Percentiles rank a stretch among this genome's conserved stretches.
Evolutionary conservation across 2,329 filamentous ascomycete species (phyloP).

Genomic region (Colletotrichum lindemuthianum): DNA sequence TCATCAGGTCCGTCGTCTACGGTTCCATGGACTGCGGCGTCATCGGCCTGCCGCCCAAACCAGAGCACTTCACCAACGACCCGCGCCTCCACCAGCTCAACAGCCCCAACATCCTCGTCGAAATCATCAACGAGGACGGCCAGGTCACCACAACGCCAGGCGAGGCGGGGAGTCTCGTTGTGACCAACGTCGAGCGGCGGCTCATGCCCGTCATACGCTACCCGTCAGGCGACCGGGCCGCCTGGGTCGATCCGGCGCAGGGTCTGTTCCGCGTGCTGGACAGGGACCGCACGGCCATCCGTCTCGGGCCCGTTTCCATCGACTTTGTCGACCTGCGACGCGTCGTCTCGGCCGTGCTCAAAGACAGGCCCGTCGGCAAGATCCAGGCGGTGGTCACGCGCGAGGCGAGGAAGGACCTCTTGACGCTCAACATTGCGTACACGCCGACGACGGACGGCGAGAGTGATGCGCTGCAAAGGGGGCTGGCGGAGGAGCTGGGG

Average conservation of each 20-base stretch:
- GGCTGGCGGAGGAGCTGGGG: constrained; percentile 10
- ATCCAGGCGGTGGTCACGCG: constrained; percentile 26
- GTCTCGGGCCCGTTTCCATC: constrained; percentile 28
- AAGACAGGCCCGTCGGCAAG: constrained; percentile 8
- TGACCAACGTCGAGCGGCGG: constrained; percentile 27
- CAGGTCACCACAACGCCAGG: constrained; percentile 3
- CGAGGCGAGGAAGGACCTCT: constrained; percentile 21
- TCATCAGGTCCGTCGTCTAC: constrained; percentile 21
- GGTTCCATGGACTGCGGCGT: constrained; percentile 31
- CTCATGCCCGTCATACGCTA: constrained; percentile 33
- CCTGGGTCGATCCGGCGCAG: constrained; percentile 24
- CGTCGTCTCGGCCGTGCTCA: constrained; percentile 18
- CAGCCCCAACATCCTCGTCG: constrained; percentile 24
- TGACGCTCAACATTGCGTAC: constrained; percentile 19
- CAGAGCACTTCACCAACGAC: constrained; percentile 19
- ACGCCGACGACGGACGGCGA: constrained; percentile 13
- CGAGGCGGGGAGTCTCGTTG: constrained; percentile 21
- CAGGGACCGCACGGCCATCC: constrained; percentile 32
- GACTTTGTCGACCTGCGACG: constrained; percentile 28
- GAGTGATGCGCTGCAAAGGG: constrained; percentile 10
- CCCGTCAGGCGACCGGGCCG: constrained; percentile 27
- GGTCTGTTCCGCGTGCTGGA: constrained; percentile 31
- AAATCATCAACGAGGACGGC: constrained; percentile 27
- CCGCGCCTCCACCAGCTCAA: constrained; percentile 28
- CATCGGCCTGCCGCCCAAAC: constrained; percentile 24